These are phyloP conservation scores for Coelastrella sp. DNA, from an alignment of 139 green algal genomes.

Conservation along the genomic window DNA sequence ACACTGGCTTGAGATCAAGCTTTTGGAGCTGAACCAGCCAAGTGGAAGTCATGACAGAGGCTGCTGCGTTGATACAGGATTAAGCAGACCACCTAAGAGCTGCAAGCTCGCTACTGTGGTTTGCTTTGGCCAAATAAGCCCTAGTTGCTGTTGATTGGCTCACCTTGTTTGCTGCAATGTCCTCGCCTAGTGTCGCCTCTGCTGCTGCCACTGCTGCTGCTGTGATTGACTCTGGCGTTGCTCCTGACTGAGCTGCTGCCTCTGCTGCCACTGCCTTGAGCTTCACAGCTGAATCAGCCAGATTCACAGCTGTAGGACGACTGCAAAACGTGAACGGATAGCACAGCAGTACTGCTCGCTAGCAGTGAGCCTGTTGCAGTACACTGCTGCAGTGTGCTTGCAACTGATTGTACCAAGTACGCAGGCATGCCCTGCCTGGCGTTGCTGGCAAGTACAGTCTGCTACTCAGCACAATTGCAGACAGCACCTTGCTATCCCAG, in stretches of 20 bases:
- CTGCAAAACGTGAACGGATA: constrained; percentile 55
- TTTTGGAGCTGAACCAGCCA: not conserved
- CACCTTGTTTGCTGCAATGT: constrained; percentile 88
- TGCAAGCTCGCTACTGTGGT: too few relatives aligned
- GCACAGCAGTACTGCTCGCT: not conserved
- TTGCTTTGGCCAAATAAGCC: too few relatives aligned
- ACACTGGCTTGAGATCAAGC: not conserved
- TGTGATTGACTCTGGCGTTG: constrained; percentile 64
- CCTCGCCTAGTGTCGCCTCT: constrained; percentile 87
- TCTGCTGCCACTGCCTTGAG: constrained; percentile 67
- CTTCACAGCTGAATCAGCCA: constrained; percentile 81
- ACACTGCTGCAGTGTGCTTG: too few relatives aligned
- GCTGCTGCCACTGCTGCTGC: constrained; percentile 72
- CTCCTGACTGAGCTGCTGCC: constrained; percentile 51
- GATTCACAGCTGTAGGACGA: constrained; percentile 97
- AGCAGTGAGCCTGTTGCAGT: too few relatives aligned
- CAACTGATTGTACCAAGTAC: too few relatives aligned
- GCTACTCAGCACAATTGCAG: too few relatives aligned
- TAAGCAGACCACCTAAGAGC: too few relatives aligned
- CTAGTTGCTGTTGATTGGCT: not conserved
- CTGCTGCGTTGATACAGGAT: not conserved
- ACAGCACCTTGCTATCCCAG: too few relatives aligned
- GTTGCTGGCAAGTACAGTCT: too few relatives aligned
- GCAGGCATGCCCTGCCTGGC: too few relatives aligned
- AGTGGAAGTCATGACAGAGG: too few relatives aligned